A percentile compares a stretch with the other conserved stretches of the same genome.
Conservation (phyloP, 2,329 filamentous ascomycete species). For the Cladosporium sp. region DNA sequence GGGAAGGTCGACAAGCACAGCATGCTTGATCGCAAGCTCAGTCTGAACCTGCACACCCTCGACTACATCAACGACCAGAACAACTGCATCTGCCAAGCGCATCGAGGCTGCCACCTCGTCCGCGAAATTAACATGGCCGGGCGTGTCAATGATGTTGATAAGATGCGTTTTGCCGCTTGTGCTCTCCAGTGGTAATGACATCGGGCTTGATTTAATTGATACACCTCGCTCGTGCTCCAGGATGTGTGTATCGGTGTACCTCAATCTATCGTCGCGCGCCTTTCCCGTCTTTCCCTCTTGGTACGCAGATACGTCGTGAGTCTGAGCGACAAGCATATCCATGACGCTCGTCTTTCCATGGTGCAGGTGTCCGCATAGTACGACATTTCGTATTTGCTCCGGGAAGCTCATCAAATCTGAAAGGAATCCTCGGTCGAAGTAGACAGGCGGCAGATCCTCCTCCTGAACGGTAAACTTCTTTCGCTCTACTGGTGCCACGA, state of each 20-base stretch:
- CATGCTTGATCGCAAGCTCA: constrained; percentile 95
- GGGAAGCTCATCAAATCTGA: constrained; percentile 94
- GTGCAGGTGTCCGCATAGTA: constrained; percentile 86
- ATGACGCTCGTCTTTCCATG: constrained; percentile 98
- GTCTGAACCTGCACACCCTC: constrained; percentile 99
- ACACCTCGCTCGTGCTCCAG: constrained; percentile 85
- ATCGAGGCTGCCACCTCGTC: constrained; percentile 90
- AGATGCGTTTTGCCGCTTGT: constrained; percentile 93
- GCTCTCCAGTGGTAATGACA: constrained; percentile 85
- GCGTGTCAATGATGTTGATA: constrained; percentile 91
- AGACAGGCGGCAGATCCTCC: constrained; percentile 80
- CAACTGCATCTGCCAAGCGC: constrained; percentile 84
- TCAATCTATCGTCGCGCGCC: constrained; percentile 80
- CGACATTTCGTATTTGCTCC: constrained; percentile 88
- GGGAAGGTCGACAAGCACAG: constrained; percentile 82
- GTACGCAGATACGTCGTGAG: constrained; percentile 77
- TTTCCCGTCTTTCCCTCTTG: constrained; percentile 77
- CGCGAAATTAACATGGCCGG: constrained; percentile 96
- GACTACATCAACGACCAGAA: constrained; percentile 90
- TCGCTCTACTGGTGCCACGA: constrained; percentile 85
- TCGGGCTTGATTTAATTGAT: constrained; percentile 88
- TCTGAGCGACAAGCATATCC: constrained; percentile 97
- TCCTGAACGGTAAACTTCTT: constrained; percentile 97
- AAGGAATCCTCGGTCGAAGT: constrained; percentile 88
- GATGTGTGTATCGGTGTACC: constrained; percentile 90